Percentiles rank a stretch among this genome's conserved stretches.
These are phyloP conservation scores for Boletus sp. DNA, from an alignment of 1,284 basidiomycete genomes.

Conservation along the genomic window DNA sequence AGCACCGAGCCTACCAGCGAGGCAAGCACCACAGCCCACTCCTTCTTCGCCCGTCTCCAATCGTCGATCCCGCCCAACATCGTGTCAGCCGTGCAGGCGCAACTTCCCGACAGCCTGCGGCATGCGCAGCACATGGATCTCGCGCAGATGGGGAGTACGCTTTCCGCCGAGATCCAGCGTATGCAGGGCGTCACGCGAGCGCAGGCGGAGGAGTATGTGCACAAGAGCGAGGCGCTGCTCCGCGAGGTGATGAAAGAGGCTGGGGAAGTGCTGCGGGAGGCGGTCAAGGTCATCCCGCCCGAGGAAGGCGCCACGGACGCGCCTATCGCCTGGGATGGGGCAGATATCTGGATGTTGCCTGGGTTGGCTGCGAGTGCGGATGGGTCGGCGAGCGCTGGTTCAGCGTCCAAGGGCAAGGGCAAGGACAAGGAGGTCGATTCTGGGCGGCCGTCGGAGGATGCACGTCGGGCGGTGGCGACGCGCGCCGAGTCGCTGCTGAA, in stretches of 20 bases:
- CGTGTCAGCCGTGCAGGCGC: constrained; percentile 61
- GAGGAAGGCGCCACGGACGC: constrained; percentile 41
- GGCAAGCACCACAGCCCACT: constrained; percentile 35
- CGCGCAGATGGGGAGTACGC: constrained; percentile 57
- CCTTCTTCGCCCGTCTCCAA: constrained; percentile 67
- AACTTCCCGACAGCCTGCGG: constrained; percentile 62
- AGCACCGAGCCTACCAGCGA: constrained; percentile 22
- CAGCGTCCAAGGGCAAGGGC: constrained; percentile 42
- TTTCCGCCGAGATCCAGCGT: constrained; percentile 68
- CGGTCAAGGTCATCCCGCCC: constrained; percentile 87
- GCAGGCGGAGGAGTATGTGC: constrained; percentile 81
- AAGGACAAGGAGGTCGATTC: constrained; percentile 36
- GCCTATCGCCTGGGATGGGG: constrained; percentile 69
- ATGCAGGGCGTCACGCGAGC: constrained; percentile 68
- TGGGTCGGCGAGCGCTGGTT: constrained; percentile 12
- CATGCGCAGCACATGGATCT: constrained; percentile 64
- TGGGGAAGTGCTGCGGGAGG: constrained; percentile 73
- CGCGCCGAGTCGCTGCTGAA: constrained; percentile 77
- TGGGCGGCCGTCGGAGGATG: constrained; percentile 38
- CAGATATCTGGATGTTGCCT: constrained; percentile 77
- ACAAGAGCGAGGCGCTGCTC: constrained; percentile 71
- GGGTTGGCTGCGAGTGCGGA: constrained; percentile 29
- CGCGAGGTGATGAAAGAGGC: constrained; percentile 70
- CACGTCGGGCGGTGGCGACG: constrained; percentile 56
- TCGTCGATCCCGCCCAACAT: constrained; percentile 68